A percentile compares a stretch with the other conserved stretches of the same genome.
These are phyloP conservation scores for Colletotrichum chrysophilum DNA, from an alignment of 2,329 filamentous ascomycete genomes.

Conservation along the genomic window DNA sequence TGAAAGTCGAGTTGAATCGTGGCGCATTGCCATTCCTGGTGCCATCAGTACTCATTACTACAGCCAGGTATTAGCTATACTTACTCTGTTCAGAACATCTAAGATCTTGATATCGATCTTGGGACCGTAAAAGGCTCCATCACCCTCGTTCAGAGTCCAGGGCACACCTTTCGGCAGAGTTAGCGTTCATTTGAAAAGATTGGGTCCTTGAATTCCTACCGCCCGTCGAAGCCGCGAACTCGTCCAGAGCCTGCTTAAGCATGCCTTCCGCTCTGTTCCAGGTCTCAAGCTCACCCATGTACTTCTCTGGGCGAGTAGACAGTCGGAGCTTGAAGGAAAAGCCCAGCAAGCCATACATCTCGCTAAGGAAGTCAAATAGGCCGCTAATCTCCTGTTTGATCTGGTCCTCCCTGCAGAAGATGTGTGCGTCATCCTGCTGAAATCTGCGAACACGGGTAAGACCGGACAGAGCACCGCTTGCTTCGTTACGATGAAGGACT, in stretches of 20 bases:
- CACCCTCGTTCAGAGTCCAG: constrained; percentile 93
- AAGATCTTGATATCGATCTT: constrained; percentile 98
- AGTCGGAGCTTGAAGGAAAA: constrained; percentile 82
- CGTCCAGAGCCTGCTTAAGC: constrained; percentile 78
- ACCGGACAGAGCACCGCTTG: constrained; percentile 88
- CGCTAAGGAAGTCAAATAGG: constrained; percentile 85
- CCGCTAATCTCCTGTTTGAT: constrained; percentile 75
- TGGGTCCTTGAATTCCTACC: constrained; percentile 11
- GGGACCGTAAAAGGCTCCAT: constrained; percentile 97
- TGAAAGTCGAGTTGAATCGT: constrained; percentile 95
- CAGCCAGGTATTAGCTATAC: neutral
- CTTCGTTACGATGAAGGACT: constrained; percentile 86
- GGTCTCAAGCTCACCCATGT: constrained; percentile 81
- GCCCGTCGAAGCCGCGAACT: constrained; percentile 61
- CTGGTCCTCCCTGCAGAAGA: constrained; percentile 89
- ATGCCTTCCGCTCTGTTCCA: constrained; percentile 90
- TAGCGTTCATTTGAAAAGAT: constrained; percentile 30
- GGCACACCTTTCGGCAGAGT: neutral
- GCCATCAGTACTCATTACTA: neutral
- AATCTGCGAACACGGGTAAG: constrained; percentile 93
- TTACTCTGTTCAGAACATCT: constrained; percentile 81
- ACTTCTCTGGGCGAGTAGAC: constrained; percentile 89
- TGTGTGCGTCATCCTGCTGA: constrained; percentile 95
- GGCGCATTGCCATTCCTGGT: constrained; percentile 73
- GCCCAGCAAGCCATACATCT: constrained; percentile 78